phyloP scores from a whole-genome alignment of 163 green algal genomes.

The Scenedesmus sp. region DNA sequence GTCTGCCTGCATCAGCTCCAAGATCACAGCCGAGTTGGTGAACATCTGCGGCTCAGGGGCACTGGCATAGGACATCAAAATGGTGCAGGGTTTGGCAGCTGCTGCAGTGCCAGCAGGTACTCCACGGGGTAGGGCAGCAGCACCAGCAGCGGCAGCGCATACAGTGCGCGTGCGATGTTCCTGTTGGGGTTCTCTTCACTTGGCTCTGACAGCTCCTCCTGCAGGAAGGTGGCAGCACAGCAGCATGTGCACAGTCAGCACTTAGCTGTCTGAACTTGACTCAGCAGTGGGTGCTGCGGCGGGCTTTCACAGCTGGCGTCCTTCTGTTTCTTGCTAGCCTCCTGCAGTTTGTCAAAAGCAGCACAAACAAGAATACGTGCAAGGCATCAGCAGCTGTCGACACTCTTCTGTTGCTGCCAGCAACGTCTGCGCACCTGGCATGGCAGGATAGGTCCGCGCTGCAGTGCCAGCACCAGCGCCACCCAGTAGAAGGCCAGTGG shows the following conservation, averaged over 20 bases:
- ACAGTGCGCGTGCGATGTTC: conserved; percentile 40
- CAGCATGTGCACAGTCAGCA: neutral
- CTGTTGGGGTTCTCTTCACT: neutral
- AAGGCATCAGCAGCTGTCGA: neutral
- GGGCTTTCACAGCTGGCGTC: neutral
- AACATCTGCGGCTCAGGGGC: neutral
- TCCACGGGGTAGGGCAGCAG: conserved; percentile 82
- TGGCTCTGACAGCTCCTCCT: conserved; percentile 29
- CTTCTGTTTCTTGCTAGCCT: neutral
- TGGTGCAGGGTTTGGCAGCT: conserved; percentile 47
- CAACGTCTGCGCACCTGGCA: conserved; percentile 63
- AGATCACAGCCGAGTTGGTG: no score
- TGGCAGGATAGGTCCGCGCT: conserved; percentile 86
- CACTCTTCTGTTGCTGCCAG: conserved; percentile 11
- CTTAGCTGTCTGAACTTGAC: no score
- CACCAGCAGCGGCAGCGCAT: conserved; percentile 76
- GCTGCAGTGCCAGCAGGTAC: conserved; percentile 57
- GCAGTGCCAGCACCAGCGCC: conserved; percentile 81
- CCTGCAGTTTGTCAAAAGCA: neutral
- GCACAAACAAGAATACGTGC: neutral
- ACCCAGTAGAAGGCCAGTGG: conserved; percentile 89
- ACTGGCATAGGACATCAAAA: conserved; percentile 13
- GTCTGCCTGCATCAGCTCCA: neutral
- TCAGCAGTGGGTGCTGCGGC: neutral
- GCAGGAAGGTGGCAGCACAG: neutral